These are phyloP conservation scores for Apiosordaria backusii DNA, from an alignment of 495 filamentous ascomycete species.

Conservation along the genomic window DNA sequence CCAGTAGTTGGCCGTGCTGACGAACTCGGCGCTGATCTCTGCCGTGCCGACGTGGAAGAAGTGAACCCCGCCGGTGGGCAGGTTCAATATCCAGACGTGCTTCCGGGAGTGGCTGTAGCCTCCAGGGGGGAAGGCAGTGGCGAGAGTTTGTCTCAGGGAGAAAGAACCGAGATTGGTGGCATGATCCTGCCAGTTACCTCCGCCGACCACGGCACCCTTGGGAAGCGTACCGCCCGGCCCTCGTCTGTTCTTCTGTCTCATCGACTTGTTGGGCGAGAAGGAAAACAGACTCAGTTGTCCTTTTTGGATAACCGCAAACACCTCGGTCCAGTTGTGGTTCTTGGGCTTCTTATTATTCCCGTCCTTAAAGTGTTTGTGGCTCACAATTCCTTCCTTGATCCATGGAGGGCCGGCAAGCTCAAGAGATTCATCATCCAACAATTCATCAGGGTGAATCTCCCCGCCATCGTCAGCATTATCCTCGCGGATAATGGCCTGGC, in stretches of 20 bases:
- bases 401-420: slow-evolving; percentile 90
- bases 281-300: slow-evolving; percentile 95
- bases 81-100: slow-evolving; percentile 91
- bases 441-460: slow-evolving; percentile 55
- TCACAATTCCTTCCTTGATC: slow-evolving; percentile 94
- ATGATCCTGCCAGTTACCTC: slow-evolving; percentile 96
- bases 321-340: slow-evolving; percentile 88
- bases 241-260: slow-evolving; percentile 63
- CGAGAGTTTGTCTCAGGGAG: slow-evolving; percentile 86
- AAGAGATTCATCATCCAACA: slow-evolving; percentile 87
- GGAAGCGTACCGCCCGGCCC: slow-evolving; percentile 33
- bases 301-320: slow-evolving; percentile 96
- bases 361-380: slow-evolving; percentile 95
- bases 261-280: slow-evolving; percentile 73
- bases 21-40: slow-evolving; percentile 92
- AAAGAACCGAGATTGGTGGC: slow-evolving; percentile 85
- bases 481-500: slow-evolving; percentile 93
- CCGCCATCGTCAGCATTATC: slow-evolving; percentile 60
- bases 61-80: slow-evolving; percentile 91
- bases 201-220: slow-evolving; percentile 70
- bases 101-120: slow-evolving; percentile 89
- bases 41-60: slow-evolving; percentile 95
- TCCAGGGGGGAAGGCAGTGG: slow-evolving; percentile 80
- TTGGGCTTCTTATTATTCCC: slow-evolving; percentile 84
- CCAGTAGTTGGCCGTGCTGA: slow-evolving; percentile 97